These are phyloP conservation scores for Harringtonia aguacate DNA, from an alignment of 2,329 filamentous ascomycete species.

Conservation along the genomic window DNA sequence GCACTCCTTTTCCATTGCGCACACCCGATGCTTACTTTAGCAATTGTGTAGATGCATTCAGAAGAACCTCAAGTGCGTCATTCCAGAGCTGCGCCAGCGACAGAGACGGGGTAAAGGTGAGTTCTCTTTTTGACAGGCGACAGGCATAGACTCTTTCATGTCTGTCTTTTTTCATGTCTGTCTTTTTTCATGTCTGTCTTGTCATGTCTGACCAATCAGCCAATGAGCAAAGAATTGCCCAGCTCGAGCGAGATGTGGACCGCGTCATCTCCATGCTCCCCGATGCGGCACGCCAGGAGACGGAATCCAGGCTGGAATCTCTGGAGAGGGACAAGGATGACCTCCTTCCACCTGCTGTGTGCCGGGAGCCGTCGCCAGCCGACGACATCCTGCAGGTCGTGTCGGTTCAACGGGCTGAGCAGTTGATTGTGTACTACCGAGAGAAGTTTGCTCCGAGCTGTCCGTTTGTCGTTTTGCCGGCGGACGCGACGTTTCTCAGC, in stretches of 20 bases:
- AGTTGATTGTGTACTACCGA: neutral
- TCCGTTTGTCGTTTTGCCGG: neutral
- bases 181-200: no score
- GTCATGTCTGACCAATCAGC: no score
- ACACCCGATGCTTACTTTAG: neutral
- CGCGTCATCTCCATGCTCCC: slow-evolving; percentile 1
- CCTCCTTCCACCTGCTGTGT: neutral
- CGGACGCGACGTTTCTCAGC: neutral
- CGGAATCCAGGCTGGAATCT: neutral
- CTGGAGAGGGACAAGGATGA: neutral
- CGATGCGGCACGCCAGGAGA: no score
- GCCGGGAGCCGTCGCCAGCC: neutral
- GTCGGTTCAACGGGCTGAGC: neutral
- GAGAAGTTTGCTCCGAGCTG: neutral
- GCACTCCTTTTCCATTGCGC: neutral
- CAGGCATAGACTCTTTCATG: neutral
- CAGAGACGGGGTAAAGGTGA: neutral
- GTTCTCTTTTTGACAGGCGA: neutral
- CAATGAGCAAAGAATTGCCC: neutral
- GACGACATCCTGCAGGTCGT: neutral
- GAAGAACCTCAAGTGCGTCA: slow-evolving; percentile 2
- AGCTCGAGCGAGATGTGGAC: slow-evolving; percentile 1
- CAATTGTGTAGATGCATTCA: neutral
- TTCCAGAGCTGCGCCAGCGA: neutral
- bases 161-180: no score